Conservation (phyloP, 2,329 filamentous ascomycete genomes). For the Pseudogymnoascus sp. region DNA sequence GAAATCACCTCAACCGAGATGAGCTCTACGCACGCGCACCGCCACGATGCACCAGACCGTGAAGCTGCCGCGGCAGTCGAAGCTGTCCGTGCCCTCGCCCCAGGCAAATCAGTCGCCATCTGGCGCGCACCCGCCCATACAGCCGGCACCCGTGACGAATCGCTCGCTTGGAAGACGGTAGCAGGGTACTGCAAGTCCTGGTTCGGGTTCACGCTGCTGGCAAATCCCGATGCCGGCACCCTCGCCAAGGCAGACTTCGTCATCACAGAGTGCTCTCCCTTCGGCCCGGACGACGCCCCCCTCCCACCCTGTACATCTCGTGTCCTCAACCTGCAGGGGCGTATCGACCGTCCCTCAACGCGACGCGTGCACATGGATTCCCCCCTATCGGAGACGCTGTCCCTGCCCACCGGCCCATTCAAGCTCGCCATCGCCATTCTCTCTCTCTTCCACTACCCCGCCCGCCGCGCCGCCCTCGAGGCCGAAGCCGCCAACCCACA, state of each 20-base stretch:
- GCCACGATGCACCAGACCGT: constrained; percentile 11
- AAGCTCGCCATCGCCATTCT: constrained; percentile 23
- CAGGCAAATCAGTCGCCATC: constrained; percentile 18
- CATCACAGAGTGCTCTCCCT: constrained; percentile 16
- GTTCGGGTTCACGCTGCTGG: constrained; percentile 21
- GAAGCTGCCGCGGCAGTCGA: constrained; percentile 14
- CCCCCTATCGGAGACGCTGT: constrained; percentile 10
- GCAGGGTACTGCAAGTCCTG: constrained; percentile 23
- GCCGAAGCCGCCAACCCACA: background rate
- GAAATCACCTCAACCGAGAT: background rate
- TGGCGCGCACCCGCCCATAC: background rate
- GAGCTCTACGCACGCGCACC: background rate
- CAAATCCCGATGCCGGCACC: background rate
- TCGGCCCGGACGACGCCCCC: background rate
- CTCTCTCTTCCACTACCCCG: constrained; percentile 13
- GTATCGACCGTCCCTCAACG: constrained; percentile 11
- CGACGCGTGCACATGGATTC: background rate
- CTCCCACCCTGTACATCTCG: constrained; percentile 10
- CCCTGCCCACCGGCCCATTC: constrained; percentile 22
- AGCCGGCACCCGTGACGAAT: constrained; percentile 9
- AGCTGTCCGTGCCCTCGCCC: constrained; percentile 13
- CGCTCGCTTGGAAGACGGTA: constrained; percentile 21
- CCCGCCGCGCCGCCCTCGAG: background rate
- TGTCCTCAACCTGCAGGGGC: constrained; percentile 19
- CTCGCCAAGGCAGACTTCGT: constrained; percentile 15